Base-by-base conservation (phyloP, 2,329 filamentous ascomycete genomes). In the Trichothecium sympodiale region DNA sequence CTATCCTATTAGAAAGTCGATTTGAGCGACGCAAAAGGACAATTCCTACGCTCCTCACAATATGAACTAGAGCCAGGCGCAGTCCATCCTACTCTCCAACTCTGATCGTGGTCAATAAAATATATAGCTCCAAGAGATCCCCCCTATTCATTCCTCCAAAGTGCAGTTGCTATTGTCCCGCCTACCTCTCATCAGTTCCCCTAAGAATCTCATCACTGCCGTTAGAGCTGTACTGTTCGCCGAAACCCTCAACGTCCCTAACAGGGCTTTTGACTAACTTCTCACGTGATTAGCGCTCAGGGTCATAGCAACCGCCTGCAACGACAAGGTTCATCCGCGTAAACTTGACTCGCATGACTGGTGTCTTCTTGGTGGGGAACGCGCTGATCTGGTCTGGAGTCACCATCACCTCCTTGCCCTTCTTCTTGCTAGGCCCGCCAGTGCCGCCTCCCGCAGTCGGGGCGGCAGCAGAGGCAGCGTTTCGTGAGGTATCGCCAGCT, bases 321-420 rank as follows among this genome's bases (percentile, higher is more conserved):
- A 96, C 68, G 10, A 95, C 81, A 45, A 96, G 60, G 55, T 98
- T 98, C 85, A 94, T 95, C 41, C 86, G 71, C 4, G 91, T 96
- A 50, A 95, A 95, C 51, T 82, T 77, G 36, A 94, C 88, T 60
- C 89, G 91, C 59, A 93, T 84, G 9, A 96, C 84, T 0, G 89
- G 88, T 13, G 83, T 89, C 62, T 94, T 94, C 72, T 98, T 98
- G 4, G 91, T 96, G 1, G 86, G 80, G 54, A 95, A 96, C 1
- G 85, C 88, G 44, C 78, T 86, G 60, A 98, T 93, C 60, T 96
- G 91, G 52, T 98, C 91, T 0, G 87, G 80, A 0, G 82, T 88
- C 31, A 94, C 82, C 49, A 85, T 84, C 4, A 87, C 84, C 49
- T 95, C 89, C 57, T 95, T 95, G 38, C 74, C 76, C 57, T 85